Evolutionary conservation across 345 rosid genomes (phyloP), one percentile per base, ranked within the genome.

Genomic region (Euphorbia lathyris): DNA sequence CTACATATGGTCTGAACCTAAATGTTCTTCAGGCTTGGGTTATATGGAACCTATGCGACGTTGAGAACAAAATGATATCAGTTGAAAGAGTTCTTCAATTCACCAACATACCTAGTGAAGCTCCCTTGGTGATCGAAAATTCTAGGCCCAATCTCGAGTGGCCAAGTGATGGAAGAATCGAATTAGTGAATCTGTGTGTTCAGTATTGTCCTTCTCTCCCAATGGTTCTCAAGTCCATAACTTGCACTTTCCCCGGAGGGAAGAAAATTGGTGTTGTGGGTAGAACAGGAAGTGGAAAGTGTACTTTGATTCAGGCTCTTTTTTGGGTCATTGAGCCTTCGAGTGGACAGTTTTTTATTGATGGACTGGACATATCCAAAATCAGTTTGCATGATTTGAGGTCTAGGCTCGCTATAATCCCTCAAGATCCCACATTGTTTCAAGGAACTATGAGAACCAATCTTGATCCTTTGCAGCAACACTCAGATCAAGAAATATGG

Each of bases 221-320:
- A 17, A 27, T 84, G 82, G 80, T 89, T 72, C 87, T 87, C 45
- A 87, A 81, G 72, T 92, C 85, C 17, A 79, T 89, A 77, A 84
- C 82, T 34, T 87, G 90, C 80, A 80, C 80, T 22, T 86, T 89
- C 67, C 96, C 89, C 0, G 87, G 92, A 67, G 86, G 73, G 38
- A 84, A 78, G 79, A 94, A 88, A 67, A 84, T 94, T 5, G 96
- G 96, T 71, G 85, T 94, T 16, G 97, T 90, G 38, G 98, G 98
- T 20, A 85, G 98, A 72, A 91, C 97, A 0, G 97, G 97, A 17
- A 93, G 97, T 10, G 98, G 97, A 61, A 93, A 90, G 77, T 93
- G 97, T 60, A 90, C 96, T 59, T 76, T 93, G 47, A 86, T 93
- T 70, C 96, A 90, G 72, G 91, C 97, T 22, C 86, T 93, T 17